Base-by-base conservation (phyloP, 2,329 filamentous ascomycete species). In the Aureobasidium sp. region DNA sequence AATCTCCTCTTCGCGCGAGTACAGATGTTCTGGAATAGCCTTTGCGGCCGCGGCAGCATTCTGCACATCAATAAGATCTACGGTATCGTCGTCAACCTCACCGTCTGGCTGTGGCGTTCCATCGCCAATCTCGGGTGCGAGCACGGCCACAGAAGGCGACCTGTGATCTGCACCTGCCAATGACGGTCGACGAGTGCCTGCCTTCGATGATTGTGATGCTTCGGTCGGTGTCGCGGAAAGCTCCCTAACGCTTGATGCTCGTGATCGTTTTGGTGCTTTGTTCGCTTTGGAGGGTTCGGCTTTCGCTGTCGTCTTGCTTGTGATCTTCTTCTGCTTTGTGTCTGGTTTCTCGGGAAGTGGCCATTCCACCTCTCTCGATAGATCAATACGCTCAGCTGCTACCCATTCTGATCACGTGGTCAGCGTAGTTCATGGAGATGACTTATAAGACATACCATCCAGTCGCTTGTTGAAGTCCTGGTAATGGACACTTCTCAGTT, bases 401-500 rank as follows among this genome's bases (percentile, higher is more conserved):
- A 99, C 87, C 94, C 94, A 99, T 79, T 99, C 94, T 61, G 25
- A 32, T 48, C 27, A 29, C 2, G 10, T 29, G 27, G 78, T 83
- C 79, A 13, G 84, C 75, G 66, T 47, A 25, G 81, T 21, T 81
- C 41, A 59, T 25, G 25, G 14, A 32, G 8, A 10, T 7, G 7
- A n/a, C 11, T 16, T 14, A 32, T 3, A 42, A 27, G 10, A 13
- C 14, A 64, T 70, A 79, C 77, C 79, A 68, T 87, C 84, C 36
- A 87, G 78, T 79, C 85, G 85, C 69, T 97, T 97, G 77, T 97
- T 97, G 83, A 97, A 97, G 70, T 96, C 95, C 71, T 96, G 91
- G 73, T 97, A 97, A 74, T 97, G 96, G 70, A 96, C 95, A 75
- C 60, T 61, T 77, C 79, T 21, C n/a, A 6, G 29, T 57, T 27